Percentiles rank a stretch among this genome's conserved stretches.
Evolutionary conservation across 192 early-diverging fungal species (phyloP).

Genomic region (Linnemannia hyalina): DNA sequence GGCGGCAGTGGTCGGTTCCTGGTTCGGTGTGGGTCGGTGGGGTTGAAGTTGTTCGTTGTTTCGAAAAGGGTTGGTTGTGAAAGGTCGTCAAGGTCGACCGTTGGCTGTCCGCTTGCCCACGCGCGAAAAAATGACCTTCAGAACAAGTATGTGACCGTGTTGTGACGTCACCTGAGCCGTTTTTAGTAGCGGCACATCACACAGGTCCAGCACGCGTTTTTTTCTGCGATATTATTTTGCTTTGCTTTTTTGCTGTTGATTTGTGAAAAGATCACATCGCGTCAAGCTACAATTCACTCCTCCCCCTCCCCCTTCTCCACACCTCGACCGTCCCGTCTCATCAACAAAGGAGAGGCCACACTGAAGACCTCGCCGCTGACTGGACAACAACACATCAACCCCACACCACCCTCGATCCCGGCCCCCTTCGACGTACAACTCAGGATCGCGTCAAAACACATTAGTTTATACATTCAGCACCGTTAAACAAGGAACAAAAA

Average conservation of each 20-base stretch:
- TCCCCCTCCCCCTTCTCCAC: not conserved
- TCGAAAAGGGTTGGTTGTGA: not conserved
- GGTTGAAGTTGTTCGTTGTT: not conserved
- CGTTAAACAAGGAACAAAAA: not conserved
- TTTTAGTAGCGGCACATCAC: not conserved
- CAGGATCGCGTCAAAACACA: slow-evolving; percentile 3
- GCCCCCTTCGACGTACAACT: not conserved
- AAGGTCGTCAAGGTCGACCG: not conserved
- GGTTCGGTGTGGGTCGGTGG: not conserved
- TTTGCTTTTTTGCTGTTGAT: not conserved
- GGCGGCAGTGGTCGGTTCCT: not conserved
- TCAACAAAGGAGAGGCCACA: not conserved
- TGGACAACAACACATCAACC: not conserved
- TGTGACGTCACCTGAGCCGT: not conserved
- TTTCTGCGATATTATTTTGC: not conserved
- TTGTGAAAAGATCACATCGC: not conserved
- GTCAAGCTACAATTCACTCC: not conserved
- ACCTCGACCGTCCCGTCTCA: not conserved
- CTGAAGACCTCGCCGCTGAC: not conserved
- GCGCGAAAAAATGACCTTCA: not conserved
- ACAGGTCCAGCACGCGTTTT: not conserved
- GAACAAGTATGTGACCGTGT: not conserved
- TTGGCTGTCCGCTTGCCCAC: not conserved
- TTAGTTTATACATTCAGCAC: not conserved
- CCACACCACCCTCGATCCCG: not conserved